Evolutionary conservation across 495 filamentous ascomycete species (phyloP).

Genomic region (Penicillium ucsense): DNA sequence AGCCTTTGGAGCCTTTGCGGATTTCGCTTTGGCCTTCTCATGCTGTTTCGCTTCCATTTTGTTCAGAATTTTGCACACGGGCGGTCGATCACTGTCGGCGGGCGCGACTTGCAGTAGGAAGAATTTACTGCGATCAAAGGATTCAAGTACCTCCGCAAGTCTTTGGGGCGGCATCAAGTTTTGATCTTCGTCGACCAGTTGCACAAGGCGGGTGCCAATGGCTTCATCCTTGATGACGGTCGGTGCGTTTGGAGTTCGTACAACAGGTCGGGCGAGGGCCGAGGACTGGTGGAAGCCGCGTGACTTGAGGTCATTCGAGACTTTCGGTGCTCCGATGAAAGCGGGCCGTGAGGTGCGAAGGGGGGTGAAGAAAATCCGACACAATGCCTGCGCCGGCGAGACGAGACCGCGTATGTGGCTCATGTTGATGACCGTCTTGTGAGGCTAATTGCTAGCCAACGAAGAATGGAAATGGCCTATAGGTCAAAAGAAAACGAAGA

Average conservation of each 20-base stretch:
- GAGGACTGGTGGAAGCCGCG: constrained; percentile 7
- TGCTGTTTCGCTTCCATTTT: constrained; percentile 32
- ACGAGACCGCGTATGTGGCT: constrained; percentile 29
- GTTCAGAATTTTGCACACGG: constrained; percentile 61
- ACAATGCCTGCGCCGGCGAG: constrained; percentile 29
- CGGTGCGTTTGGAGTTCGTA: constrained; percentile 5
- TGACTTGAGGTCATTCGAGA: constrained; percentile 5
- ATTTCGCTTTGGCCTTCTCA: constrained; percentile 33
- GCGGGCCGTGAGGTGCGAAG: constrained; percentile 8
- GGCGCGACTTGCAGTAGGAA: constrained; percentile 50
- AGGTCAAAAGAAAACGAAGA: too few species aligned
- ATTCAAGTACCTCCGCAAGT: constrained; percentile 33
- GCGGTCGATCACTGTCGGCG: constrained; percentile 16
- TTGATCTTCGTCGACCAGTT: constrained; percentile 43
- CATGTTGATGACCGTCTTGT: constrained; percentile 14
- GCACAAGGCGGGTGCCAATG: constrained; percentile 44
- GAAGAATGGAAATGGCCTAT: too few species aligned
- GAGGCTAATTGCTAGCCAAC: too few species aligned
- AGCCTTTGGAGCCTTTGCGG: constrained; percentile 20
- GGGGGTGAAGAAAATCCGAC: constrained; percentile 25
- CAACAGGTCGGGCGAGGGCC: constrained; percentile 3
- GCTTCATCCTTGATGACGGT: constrained; percentile 35
- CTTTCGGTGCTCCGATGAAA: constrained; percentile 4
- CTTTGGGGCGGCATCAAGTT: constrained; percentile 35
- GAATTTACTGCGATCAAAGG: constrained; percentile 39